Base-by-base conservation (phyloP, 129 eudicot genomes). In the Flaveria sonorensis region DNA sequence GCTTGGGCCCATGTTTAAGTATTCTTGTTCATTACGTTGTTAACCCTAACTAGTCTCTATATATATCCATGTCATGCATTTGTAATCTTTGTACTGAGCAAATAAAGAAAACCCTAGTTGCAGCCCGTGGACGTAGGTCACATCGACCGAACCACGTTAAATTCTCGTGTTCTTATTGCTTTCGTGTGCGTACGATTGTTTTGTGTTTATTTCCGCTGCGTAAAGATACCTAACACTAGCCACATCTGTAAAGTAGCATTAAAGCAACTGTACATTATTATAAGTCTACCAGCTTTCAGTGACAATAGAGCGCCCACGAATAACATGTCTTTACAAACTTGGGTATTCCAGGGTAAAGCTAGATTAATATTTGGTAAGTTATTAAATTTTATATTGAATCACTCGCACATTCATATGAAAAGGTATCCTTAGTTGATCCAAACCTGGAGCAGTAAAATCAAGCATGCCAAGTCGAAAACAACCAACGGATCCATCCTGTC, bases 361-460 rank as follows among this genome's bases (percentile, higher is more conserved):
- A 30, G 52, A 16, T 21, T 26, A 79, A 75, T 24, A 15, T 14
- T 55, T 15, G 32, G 50, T 26, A 69, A 68, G 13, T 42, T 23
- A 23, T 65, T 52, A 48, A 62, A 52, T 23, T 19, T 65, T 32
- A 66, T 36, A 39, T 24, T 53, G 26, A 13, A 36, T 43, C 46
- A 70, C 6, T 55, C n/a, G 13, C 36, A n/a, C 6, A 61, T 59
- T 18, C 1, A 61, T 28, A 63, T 36, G 40, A 70, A 45, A 65
- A 66, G 23, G 73, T 53, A 30, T 70, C 42, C 8, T 7, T 32
- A 19, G 51, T 19, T 53, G 51, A 69, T 32, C 36, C 77, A 68
- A 55, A 90, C 98, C 97, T 84, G 97, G 90, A 81, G 86, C 75
- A 66, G 81, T 76, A 68, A 78, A 80, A 70, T 93, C 96, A 87